phyloP scores from a whole-genome alignment of 495 filamentous ascomycete genomes.

The Rhizodiscina lignyota region DNA sequence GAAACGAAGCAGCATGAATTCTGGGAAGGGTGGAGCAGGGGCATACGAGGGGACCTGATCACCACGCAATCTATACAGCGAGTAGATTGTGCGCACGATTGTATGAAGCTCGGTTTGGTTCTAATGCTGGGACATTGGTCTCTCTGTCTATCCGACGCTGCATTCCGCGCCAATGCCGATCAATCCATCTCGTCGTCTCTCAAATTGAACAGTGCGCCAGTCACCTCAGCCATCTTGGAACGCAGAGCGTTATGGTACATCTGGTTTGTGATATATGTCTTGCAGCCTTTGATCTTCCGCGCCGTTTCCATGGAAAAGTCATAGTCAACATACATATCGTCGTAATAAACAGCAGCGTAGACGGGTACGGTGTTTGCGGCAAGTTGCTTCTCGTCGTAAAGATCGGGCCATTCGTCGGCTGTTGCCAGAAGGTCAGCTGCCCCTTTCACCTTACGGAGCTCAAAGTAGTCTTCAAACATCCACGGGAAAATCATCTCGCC shows the following conservation, averaged over 20 bases:
- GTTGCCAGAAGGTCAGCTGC: constrained; percentile 56
- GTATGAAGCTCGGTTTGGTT: no score
- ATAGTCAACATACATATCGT: constrained; percentile 92
- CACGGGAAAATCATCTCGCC: constrained; percentile 85
- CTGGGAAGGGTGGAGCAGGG: no score
- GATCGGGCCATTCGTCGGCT: constrained; percentile 46
- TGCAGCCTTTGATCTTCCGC: constrained; percentile 53
- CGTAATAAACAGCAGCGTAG: constrained; percentile 67
- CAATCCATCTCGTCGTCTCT: constrained; percentile 23
- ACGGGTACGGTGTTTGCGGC: constrained; percentile 71
- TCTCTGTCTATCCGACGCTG: no score
- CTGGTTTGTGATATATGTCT: constrained; percentile 68
- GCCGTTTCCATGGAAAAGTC: constrained; percentile 58
- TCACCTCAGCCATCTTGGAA: constrained; percentile 51
- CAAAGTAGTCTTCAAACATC: constrained; percentile 61
- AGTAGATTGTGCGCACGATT: no score
- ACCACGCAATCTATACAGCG: no score
- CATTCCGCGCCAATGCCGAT: no score
- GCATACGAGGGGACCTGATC: no score
- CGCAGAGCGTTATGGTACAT: constrained; percentile 77
- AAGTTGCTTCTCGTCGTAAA: constrained; percentile 63
- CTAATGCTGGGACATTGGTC: no score
- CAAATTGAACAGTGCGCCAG: constrained; percentile 18
- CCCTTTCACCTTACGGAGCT: constrained; percentile 44
- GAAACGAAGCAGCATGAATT: no score